Evolutionary conservation across 2,329 filamentous ascomycete genomes (phyloP).

Genomic region (Colletotrichum chlorophyti): DNA sequence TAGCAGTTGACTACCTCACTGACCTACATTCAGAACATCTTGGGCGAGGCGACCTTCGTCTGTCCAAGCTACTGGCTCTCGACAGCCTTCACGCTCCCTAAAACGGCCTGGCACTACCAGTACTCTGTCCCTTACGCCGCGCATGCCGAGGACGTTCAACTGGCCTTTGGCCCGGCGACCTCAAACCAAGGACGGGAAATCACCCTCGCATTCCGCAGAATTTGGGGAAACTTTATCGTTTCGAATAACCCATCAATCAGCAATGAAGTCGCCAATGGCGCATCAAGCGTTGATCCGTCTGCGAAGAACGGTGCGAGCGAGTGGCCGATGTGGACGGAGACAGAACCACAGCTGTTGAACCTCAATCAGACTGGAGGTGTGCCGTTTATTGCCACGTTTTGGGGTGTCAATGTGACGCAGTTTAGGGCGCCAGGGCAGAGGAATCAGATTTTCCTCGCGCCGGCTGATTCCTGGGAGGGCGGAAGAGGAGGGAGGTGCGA

Average conservation of each 20-base stretch:
- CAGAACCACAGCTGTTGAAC: constrained; percentile 46
- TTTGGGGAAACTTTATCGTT: constrained; percentile 55
- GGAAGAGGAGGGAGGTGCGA: constrained; percentile 52
- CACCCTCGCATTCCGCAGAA: constrained; percentile 45
- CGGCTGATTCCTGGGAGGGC: constrained; percentile 55
- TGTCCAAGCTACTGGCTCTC: constrained; percentile 65
- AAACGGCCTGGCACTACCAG: constrained; percentile 53
- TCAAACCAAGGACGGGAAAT: constrained; percentile 37
- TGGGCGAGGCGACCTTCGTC: constrained; percentile 60
- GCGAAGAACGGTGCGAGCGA: constrained; percentile 33
- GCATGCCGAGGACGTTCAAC: constrained; percentile 46
- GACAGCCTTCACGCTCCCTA: constrained; percentile 44
- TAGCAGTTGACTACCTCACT: not conserved
- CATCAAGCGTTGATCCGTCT: constrained; percentile 35
- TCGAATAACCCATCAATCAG: constrained; percentile 47
- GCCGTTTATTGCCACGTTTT: constrained; percentile 21
- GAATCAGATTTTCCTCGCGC: constrained; percentile 47
- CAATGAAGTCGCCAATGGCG: constrained; percentile 35
- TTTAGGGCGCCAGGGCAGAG: constrained; percentile 36
- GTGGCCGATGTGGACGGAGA: constrained; percentile 44
- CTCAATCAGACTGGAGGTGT: constrained; percentile 54
- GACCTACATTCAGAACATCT: constrained; percentile 54
- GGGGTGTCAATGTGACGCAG: constrained; percentile 33
- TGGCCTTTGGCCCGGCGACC: constrained; percentile 40
- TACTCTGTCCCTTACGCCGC: constrained; percentile 49